A percentile compares a stretch with the other conserved stretches of the same genome.
Conservation (phyloP, 1,139 yeast genomes). For the Yamadazyma kanchanaburiensis region DNA sequence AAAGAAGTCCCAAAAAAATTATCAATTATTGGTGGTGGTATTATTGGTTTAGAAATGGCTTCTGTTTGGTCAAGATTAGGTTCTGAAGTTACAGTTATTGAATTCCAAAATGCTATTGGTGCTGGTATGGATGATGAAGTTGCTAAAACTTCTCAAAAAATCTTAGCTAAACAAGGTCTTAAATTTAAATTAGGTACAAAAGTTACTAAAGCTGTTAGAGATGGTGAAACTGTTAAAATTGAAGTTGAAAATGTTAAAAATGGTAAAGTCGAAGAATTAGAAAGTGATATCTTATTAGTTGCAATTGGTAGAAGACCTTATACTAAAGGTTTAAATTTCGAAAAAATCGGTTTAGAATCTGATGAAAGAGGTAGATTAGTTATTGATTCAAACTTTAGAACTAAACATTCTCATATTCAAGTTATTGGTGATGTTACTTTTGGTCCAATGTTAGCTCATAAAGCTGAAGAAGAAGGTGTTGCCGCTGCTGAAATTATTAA, state of each 20-base stretch:
- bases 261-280: conserved; percentile 75
- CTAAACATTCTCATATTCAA: conserved; percentile 90
- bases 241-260: conserved; percentile 87
- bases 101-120: conserved; percentile 88
- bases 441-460: conserved; percentile 99
- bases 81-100: conserved; percentile 90
- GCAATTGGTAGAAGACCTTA: conserved; percentile 99
- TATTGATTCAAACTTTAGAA: conserved; percentile 89
- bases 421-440: conserved; percentile 98
- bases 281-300: conserved; percentile 90
- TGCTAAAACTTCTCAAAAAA: conserved; percentile 83
- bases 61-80: conserved; percentile 97
- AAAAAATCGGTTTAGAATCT: conserved; percentile 81
- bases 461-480: conserved; percentile 99
- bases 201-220: conserved; percentile 81
- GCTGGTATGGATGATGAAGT: conserved; percentile 97
- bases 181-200: conserved; percentile 91
- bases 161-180: conserved; percentile 91
- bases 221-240: conserved; percentile 83
- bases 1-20: conserved; percentile 88
- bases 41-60: conserved; percentile 99
- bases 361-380: conserved; percentile 92
- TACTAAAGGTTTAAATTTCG: conserved; percentile 86
- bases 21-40: conserved; percentile 98
- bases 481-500: conserved; percentile 97